Base-by-base conservation (phyloP, 805 yeast species). In the Nakazawaea laoshanensis region DNA sequence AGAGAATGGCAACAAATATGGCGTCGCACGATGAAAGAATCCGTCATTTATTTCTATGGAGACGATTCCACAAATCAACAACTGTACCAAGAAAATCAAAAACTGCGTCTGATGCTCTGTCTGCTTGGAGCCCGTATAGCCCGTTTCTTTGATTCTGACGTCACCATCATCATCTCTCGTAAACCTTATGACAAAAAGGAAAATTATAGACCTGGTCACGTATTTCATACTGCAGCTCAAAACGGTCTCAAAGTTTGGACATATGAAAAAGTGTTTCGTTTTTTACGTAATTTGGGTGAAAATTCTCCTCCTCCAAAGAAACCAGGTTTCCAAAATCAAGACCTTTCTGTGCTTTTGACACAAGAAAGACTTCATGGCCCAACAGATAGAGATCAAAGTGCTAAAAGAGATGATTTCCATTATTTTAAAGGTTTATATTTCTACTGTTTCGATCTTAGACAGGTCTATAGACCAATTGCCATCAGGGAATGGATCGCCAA, bases 341-440 rank as follows among this genome's bases (percentile, higher is more conserved):
- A 63, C 19, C 56, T 79, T 29, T 68, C 79, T 3, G 72, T 78
- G 30, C 63, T 89, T 41, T 66, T 89, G 45, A 76, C 77, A 42
- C 87, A 85, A 48, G 98, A 92, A 50, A 84, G 84, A 47, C 57
- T 84, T 10, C 77, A 74, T 51, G 96, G 96, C 9, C 82, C 95
- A 1, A 70, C 80, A 23, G 96, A 88, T 53, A 71, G 95, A 43
- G 96, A 88, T 52, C 92, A 94, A 9, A 70, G 66, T 41, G 92
- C 94, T 2, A 76, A 70, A 43, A 65, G 95, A 36, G 95, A 84
- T 45, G 96, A 89, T 50, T 71, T 81, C 47, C 77, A 79, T 48
- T 83, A 83, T 52, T 84, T 92, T 53, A 77, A 76, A 32, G 76
- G 78, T 24, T 74, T 78, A 5, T 86, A 77, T 54, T 60, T 86